Evolutionary conservation across 768 basidiomycete species (phyloP).

Genomic region (Naganishia randhawae): DNA sequence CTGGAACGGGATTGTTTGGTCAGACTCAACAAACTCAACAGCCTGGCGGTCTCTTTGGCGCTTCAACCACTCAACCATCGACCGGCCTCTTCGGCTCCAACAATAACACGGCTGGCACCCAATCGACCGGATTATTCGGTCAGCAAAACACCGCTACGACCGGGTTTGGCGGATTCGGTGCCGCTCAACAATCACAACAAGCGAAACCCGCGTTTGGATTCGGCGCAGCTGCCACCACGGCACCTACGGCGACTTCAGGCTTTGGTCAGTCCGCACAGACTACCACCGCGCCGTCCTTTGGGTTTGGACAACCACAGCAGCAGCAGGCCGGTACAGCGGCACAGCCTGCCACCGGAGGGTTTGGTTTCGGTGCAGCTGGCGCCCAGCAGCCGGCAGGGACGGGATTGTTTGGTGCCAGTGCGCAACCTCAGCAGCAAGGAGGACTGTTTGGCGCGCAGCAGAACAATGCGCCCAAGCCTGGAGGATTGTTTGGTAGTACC

Average conservation of each 20-base stretch:
- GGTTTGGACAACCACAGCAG: constrained; percentile 27
- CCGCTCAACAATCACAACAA: constrained; percentile 28
- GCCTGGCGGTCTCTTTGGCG: constrained; percentile 55
- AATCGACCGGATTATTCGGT: constrained; percentile 47
- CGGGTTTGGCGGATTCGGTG: constrained; percentile 51
- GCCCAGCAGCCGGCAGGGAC: constrained; percentile 33
- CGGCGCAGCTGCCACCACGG: constrained; percentile 25
- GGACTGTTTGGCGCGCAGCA: constrained; percentile 28
- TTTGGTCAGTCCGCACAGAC: constrained; percentile 44
- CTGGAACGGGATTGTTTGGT: constrained; percentile 32
- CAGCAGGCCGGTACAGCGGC: constrained; percentile 32
- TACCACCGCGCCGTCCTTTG: constrained; percentile 29
- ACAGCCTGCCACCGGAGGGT: constrained; percentile 34
- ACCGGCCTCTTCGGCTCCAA: constrained; percentile 20
- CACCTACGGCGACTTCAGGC: constrained; percentile 28
- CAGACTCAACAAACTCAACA: constrained; percentile 27
- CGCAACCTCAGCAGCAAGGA: constrained; percentile 25
- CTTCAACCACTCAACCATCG: constrained; percentile 21
- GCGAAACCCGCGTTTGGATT: constrained; percentile 28
- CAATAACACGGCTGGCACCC: constrained; percentile 6
- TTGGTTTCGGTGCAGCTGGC: constrained; percentile 45
- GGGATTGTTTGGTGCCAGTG: constrained; percentile 35
- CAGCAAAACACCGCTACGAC: constrained; percentile 43
- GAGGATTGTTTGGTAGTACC: constrained; percentile 35
- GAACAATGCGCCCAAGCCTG: constrained; percentile 41